phyloP scores from a whole-genome alignment of 2,329 filamentous ascomycete species.

The Pseudogymnoascus sp. region DNA sequence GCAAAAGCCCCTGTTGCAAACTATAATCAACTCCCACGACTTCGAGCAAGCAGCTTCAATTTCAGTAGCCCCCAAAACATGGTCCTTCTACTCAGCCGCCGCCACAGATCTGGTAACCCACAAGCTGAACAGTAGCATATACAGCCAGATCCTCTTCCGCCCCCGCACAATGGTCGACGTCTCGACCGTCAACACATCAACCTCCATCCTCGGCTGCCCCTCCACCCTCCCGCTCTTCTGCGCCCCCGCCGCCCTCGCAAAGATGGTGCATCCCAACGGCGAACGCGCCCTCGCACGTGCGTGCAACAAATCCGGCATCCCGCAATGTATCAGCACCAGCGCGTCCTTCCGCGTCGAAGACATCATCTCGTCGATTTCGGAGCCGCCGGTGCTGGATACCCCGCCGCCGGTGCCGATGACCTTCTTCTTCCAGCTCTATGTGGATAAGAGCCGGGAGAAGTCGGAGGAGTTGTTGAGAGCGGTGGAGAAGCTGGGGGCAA shows the following conservation, averaged over 20 bases:
- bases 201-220: conserved; percentile 47
- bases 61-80: conserved; percentile 55
- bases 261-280: conserved; percentile 56
- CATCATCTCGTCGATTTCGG: conserved; percentile 33
- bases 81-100: conserved; percentile 62
- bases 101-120: conserved; percentile 63
- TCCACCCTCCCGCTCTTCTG: conserved; percentile 54
- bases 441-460: conserved; percentile 47
- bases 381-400: conserved; percentile 13
- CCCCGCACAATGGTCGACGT: conserved; percentile 54
- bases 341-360: conserved; percentile 52
- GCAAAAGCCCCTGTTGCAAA: conserved; percentile 39
- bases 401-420: conserved; percentile 25
- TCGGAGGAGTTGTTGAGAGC: conserved; percentile 42
- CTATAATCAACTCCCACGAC: conserved; percentile 52
- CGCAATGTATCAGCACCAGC: conserved; percentile 56
- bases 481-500: conserved; percentile 40
- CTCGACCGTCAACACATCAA: conserved; percentile 40
- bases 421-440: conserved; percentile 56
- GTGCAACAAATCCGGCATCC: conserved; percentile 43
- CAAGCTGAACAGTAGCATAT: conserved; percentile 47
- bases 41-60: conserved; percentile 50
- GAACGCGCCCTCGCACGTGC: conserved; percentile 51
- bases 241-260: conserved; percentile 58
- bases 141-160: conserved; percentile 50